Conservation (phyloP, 2,329 filamentous ascomycete genomes). For the Achaetomium macrosporum region DNA sequence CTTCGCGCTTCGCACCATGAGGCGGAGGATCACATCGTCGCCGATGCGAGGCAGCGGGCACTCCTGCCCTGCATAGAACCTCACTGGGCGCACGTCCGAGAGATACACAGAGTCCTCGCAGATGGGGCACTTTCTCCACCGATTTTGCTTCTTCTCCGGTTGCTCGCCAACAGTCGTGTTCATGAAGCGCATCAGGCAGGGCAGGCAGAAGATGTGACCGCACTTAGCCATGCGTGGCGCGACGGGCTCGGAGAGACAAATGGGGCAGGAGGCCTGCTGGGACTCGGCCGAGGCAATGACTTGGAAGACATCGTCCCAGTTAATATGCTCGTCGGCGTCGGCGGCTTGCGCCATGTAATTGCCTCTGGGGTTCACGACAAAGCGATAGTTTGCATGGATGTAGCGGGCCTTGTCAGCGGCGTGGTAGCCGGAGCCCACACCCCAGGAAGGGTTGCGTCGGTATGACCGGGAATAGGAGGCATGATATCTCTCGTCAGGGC, state of each 20-base stretch:
- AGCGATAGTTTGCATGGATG: conserved; percentile 94
- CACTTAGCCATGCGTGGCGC: conserved; percentile 96
- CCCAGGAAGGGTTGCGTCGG: conserved; percentile 73
- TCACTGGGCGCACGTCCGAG: conserved; percentile 81
- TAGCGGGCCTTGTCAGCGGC: conserved; percentile 84
- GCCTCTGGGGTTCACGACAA: conserved; percentile 79
- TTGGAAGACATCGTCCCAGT: conserved; percentile 88
- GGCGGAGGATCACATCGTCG: conserved; percentile 79
- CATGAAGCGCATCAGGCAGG: conserved; percentile 94
- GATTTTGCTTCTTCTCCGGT: conserved; percentile 45
- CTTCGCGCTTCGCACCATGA: conserved; percentile 73
- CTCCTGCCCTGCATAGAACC: conserved; percentile 89
- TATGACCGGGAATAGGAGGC: conserved; percentile 49
- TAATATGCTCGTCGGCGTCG: conserved; percentile 82
- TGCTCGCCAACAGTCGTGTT: conserved; percentile 67
- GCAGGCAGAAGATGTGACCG: conserved; percentile 92
- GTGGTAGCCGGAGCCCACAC: conserved; percentile 82
- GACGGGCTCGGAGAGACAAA: conserved; percentile 87
- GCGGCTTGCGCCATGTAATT: conserved; percentile 74
- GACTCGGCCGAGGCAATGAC: conserved; percentile 86
- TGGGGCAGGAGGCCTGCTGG: conserved; percentile 83
- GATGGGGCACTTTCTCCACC: conserved; percentile 94
- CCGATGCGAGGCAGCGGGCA: conserved; percentile 72
- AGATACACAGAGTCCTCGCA: conserved; percentile 92
- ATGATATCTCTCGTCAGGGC: conserved; percentile 55